A percentile compares a stretch with the other conserved stretches of the same genome.
Evolutionary conservation across 306 rosid genomes (phyloP).

Genomic region (Acmispon strigosus): DNA sequence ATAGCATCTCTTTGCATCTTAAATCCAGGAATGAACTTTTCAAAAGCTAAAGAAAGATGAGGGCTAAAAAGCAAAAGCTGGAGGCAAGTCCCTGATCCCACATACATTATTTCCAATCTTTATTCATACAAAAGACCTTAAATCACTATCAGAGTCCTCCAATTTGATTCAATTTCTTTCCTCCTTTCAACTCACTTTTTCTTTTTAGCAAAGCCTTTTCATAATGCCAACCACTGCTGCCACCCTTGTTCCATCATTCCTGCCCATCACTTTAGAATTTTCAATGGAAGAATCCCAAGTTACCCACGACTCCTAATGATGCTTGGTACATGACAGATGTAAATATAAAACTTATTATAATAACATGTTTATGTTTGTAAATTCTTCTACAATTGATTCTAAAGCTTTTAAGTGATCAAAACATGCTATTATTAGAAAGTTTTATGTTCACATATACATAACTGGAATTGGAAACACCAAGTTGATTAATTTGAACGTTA

Average conservation of each 20-base stretch:
- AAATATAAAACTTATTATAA: not conserved
- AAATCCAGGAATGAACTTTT: conserved; percentile 41
- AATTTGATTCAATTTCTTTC: conserved; percentile 29
- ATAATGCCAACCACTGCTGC: conserved; percentile 49
- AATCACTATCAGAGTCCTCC: conserved; percentile 44
- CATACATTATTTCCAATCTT: conserved; percentile 39
- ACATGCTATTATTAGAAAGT: not conserved
- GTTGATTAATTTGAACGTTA: not conserved
- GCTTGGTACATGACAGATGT: not conserved
- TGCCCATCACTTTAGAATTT: conserved; percentile 24
- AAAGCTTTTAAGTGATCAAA: no score
- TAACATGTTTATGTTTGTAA: no score
- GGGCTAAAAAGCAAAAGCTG: conserved; percentile 45
- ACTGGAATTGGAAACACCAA: not conserved
- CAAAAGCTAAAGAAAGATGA: conserved; percentile 37
- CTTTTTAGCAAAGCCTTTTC: conserved; percentile 35
- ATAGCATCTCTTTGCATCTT: conserved; percentile 22
- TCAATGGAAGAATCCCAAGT: conserved; percentile 34
- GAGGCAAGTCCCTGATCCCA: conserved; percentile 36
- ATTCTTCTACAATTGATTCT: no score
- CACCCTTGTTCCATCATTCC: conserved; percentile 60
- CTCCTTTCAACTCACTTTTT: conserved; percentile 37
- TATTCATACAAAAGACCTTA: conserved; percentile 32
- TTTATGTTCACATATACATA: not conserved
- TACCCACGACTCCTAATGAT: conserved; percentile 23